phyloP scores from a whole-genome alignment of 2,329 filamentous ascomycete genomes.

The Venturia nashicola region DNA sequence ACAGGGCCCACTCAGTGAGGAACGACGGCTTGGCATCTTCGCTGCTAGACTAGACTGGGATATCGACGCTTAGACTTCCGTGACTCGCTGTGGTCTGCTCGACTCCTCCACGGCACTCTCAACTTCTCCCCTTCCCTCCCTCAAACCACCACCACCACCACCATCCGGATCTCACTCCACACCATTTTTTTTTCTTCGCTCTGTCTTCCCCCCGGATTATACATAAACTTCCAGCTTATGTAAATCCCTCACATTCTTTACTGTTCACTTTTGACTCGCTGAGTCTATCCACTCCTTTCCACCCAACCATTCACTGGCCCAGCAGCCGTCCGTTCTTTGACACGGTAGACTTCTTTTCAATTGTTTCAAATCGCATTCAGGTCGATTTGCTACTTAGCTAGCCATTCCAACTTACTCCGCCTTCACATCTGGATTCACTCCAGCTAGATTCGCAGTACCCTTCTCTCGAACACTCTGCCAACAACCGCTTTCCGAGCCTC shows the following conservation, averaged over 20 bases:
- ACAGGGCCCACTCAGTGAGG: too few species aligned
- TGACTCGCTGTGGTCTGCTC: too few species aligned
- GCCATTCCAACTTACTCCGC: neutral
- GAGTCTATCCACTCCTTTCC: constrained; percentile 9
- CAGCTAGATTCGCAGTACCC: neutral
- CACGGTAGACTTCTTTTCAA: constrained; percentile 6
- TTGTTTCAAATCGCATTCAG: constrained; percentile 4
- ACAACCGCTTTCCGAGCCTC: too few species aligned
- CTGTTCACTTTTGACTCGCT: neutral
- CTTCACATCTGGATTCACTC: too few species aligned
- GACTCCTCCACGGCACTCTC: too few species aligned
- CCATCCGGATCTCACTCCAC: neutral
- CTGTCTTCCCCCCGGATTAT: neutral
- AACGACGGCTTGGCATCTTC: too few species aligned
- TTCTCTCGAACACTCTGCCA: too few species aligned
- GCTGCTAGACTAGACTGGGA: too few species aligned
- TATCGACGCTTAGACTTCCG: too few species aligned
- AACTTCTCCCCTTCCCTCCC: neutral
- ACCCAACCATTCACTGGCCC: neutral
- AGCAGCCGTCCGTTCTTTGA: constrained; percentile 3
- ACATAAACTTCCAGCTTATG: neutral
- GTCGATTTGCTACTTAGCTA: constrained; percentile 9
- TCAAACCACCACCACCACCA: neutral
- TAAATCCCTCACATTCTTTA: constrained; percentile 9
- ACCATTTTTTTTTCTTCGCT: neutral